Percentiles rank a stretch among this genome's conserved stretches.
These are phyloP conservation scores for Dactylellina sp. DNA, from an alignment of 2,329 filamentous ascomycete genomes.

Conservation along the genomic window DNA sequence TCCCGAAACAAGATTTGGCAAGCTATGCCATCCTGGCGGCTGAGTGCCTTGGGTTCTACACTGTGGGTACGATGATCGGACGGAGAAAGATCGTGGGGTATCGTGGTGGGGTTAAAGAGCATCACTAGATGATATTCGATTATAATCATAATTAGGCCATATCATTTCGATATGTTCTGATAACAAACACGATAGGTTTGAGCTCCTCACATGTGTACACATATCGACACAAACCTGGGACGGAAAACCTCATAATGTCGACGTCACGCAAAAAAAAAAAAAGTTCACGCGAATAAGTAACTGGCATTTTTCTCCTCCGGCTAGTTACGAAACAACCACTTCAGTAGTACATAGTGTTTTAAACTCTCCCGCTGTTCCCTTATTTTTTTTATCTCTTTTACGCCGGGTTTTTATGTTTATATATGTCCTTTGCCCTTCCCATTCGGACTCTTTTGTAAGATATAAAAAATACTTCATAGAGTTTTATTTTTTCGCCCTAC, in stretches of 20 bases:
- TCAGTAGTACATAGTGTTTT: slow-evolving; percentile 52
- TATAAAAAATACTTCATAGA: slow-evolving; percentile 53
- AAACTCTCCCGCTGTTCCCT: slow-evolving; percentile 4
- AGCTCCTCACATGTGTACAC: background rate
- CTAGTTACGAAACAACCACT: slow-evolving; percentile 8
- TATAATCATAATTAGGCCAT: background rate
- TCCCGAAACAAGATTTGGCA: slow-evolving; percentile 77
- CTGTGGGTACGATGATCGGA: slow-evolving; percentile 95
- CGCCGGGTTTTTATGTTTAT: slow-evolving; percentile 54
- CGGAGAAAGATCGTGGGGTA: slow-evolving; percentile 96
- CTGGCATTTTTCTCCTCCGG: background rate
- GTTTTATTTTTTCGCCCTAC: slow-evolving; percentile 32
- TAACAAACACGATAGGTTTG: background rate
- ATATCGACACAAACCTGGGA: background rate
- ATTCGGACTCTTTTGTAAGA: slow-evolving; percentile 49
- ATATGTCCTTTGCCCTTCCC: slow-evolving; percentile 21
- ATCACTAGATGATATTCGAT: slow-evolving; percentile 67
- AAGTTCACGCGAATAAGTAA: background rate
- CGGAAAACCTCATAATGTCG: background rate
- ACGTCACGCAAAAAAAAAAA: slow-evolving; percentile 1
- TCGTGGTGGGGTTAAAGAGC: slow-evolving; percentile 74
- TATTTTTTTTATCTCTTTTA: slow-evolving; percentile 14
- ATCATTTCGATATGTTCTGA: background rate
- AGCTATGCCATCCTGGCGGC: slow-evolving; percentile 81
- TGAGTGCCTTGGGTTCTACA: slow-evolving; percentile 96